Conservation (phyloP, 73 alveolate species). For the Paramecium pentaurelia region DNA sequence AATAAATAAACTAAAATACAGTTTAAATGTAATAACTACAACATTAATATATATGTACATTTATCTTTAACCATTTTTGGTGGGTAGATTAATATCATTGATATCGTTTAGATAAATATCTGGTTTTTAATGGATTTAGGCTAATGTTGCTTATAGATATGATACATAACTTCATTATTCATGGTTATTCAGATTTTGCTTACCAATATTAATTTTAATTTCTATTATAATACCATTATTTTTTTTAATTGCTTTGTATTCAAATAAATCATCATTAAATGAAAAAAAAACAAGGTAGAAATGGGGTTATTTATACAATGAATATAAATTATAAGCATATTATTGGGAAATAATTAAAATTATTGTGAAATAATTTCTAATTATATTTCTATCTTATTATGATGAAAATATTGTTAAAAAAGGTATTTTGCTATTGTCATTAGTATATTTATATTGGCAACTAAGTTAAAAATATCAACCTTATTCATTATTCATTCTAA, state of each 20-base stretch:
- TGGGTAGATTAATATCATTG: not conserved
- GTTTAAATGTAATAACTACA: not conserved
- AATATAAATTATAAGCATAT: not conserved
- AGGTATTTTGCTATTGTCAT: not conserved
- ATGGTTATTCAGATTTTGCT: not conserved
- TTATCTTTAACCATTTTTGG: not conserved
- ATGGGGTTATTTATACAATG: not conserved
- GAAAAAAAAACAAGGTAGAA: not conserved
- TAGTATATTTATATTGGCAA: not conserved
- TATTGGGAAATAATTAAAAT: conserved; percentile 3
- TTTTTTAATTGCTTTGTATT: not conserved
- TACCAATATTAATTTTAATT: not conserved
- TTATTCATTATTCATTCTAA: not conserved
- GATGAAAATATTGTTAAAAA: not conserved
- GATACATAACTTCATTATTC: not conserved
- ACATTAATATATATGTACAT: not conserved
- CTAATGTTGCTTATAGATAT: not conserved
- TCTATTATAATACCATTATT: not conserved
- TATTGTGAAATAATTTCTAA: not conserved
- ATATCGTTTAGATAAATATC: not conserved
- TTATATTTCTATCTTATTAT: not conserved
- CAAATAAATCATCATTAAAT: not conserved
- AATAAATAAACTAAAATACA: not conserved
- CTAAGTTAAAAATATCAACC: not conserved
- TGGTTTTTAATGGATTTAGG: not conserved